These are phyloP conservation scores for Mycena olivaceomarginata DNA, from an alignment of 768 basidiomycete genomes.

Conservation along the genomic window DNA sequence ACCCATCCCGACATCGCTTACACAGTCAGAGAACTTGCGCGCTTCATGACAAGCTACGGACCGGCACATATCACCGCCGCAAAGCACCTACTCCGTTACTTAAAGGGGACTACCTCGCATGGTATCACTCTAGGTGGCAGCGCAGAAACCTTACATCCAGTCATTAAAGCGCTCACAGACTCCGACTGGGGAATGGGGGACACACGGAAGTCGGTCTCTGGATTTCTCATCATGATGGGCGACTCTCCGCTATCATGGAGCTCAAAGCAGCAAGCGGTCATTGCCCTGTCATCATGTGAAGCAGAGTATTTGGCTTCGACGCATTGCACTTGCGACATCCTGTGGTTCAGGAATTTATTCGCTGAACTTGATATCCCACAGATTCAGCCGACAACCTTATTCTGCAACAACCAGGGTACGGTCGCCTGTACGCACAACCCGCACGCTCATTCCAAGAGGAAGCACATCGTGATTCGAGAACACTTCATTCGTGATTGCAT, in stretches of 20 bases:
- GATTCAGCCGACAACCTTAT: conserved; percentile 8
- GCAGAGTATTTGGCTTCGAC: conserved; percentile 48
- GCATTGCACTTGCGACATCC: conserved; percentile 17
- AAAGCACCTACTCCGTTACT: conserved; percentile 42
- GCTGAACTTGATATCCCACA: conserved; percentile 31
- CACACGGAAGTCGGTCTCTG: conserved; percentile 51
- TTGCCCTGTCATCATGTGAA: conserved; percentile 57
- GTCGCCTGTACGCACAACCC: conserved; percentile 48
- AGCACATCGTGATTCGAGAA: conserved; percentile 54
- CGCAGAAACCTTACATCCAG: conserved; percentile 1
- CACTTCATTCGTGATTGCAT: conserved; percentile 48
- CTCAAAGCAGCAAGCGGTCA: conserved; percentile 53
- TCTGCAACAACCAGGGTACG: conserved; percentile 43
- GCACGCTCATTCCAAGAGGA: conserved; percentile 49
- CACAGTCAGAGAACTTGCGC: conserved; percentile 30
- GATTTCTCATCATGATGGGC: conserved; percentile 53
- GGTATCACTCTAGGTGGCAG: conserved; percentile 30
- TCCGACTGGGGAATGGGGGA: conserved; percentile 44
- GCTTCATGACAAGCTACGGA: conserved; percentile 32
- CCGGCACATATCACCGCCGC: conserved; percentile 38
- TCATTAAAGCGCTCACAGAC: conserved; percentile 38
- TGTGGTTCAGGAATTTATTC: conserved; percentile 45
- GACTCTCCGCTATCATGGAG: conserved; percentile 54
- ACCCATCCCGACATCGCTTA: conserved; percentile 24
- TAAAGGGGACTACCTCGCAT: conserved; percentile 20